Percentiles rank a stretch among this genome's conserved stretches.
Conservation (phyloP, 2,329 filamentous ascomycete genomes). For the Lasiodiplodia theobromae region DNA sequence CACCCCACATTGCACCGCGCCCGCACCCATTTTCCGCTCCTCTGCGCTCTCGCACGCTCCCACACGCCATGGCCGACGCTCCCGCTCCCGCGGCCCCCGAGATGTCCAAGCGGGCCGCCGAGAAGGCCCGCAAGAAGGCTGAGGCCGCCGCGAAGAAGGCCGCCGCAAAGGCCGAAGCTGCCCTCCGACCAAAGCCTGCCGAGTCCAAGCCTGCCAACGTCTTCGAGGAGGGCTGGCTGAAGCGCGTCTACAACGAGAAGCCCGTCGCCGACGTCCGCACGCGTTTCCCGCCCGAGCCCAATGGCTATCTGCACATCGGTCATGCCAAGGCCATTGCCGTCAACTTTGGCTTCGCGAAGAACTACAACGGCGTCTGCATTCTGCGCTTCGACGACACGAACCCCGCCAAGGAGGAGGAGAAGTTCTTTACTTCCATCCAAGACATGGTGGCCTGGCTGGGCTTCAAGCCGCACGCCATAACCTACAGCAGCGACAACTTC, state of each 20-base stretch:
- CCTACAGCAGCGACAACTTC: constrained; percentile 91
- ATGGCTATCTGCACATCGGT: constrained; percentile 91
- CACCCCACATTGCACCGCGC: constrained; percentile 19
- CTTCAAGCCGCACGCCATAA: constrained; percentile 80
- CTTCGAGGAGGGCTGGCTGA: constrained; percentile 59
- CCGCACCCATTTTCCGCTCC: neutral
- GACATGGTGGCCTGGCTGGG: constrained; percentile 88
- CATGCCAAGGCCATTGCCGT: constrained; percentile 95
- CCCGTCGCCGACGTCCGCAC: constrained; percentile 54
- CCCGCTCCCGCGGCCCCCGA: constrained; percentile 19
- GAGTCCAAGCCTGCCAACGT: constrained; percentile 45
- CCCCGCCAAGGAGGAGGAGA: constrained; percentile 88
- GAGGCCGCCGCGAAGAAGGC: constrained; percentile 53
- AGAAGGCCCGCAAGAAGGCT: constrained; percentile 59
- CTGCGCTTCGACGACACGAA: constrained; percentile 94
- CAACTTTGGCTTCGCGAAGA: constrained; percentile 92
- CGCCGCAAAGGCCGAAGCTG: constrained; percentile 50
- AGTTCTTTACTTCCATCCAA: constrained; percentile 87
- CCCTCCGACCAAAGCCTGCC: constrained; percentile 48
- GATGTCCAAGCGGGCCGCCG: constrained; percentile 56
- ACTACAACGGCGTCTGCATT: constrained; percentile 79
- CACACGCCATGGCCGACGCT: constrained; percentile 23
- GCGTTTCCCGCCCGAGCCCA: constrained; percentile 69
- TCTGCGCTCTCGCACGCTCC: constrained; percentile 8
- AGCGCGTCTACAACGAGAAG: constrained; percentile 59